Conservation (phyloP, 805 yeast species). For the Candida patagonica region DNA sequence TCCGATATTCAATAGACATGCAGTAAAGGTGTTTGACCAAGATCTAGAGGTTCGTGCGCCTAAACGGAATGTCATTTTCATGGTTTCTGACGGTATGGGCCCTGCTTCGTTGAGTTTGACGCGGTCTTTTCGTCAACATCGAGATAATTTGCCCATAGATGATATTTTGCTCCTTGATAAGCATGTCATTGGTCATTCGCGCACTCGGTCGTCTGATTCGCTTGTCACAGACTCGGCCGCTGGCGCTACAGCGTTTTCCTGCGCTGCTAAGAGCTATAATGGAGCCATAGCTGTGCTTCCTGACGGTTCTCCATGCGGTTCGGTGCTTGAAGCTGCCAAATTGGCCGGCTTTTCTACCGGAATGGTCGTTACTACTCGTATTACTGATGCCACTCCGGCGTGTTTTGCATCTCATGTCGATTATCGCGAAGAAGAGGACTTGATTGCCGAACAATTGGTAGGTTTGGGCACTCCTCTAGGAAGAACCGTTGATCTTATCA, state of each 20-base stretch:
- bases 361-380: conserved; percentile 81
- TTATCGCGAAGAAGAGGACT: conserved; percentile 66
- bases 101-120: conserved; percentile 79
- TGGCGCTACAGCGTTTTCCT: conserved; percentile 90
- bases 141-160: conserved; percentile 44
- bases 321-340: conserved; percentile 80
- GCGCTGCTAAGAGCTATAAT: conserved; percentile 75
- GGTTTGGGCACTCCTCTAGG: conserved; percentile 71
- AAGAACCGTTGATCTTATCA: conserved; percentile 66
- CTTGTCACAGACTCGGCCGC: conserved; percentile 93
- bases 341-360: conserved; percentile 76
- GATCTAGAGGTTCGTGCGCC: not conserved
- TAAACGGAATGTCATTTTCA: conserved; percentile 72
- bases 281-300: conserved; percentile 87
- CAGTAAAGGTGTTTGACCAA: not conserved
- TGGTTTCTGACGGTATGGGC: conserved; percentile 95
- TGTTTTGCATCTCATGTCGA: conserved; percentile 76
- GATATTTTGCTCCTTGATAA: conserved; percentile 56
- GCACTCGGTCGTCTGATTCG: conserved; percentile 72
- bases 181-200: conserved; percentile 68
- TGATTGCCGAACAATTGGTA: conserved; percentile 79
- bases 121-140: conserved; percentile 59
- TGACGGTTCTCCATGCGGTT: conserved; percentile 67
- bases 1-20: not conserved
- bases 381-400: conserved; percentile 95